Evolutionary conservation across 805 yeast species (phyloP).

Genomic region (Myxozyma neglecta): DNA sequence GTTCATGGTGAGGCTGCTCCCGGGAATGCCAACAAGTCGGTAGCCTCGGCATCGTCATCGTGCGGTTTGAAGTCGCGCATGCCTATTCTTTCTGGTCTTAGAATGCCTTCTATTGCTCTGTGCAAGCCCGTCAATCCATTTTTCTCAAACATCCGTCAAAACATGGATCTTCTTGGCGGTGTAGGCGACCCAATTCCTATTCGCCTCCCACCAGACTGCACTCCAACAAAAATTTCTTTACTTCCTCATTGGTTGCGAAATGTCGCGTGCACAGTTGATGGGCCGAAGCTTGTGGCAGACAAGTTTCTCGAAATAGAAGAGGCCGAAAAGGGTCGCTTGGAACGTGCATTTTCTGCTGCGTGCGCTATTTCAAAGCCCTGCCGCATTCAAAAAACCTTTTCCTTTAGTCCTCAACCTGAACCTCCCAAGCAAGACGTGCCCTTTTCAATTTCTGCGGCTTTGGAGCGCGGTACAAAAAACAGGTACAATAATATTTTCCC

Average conservation of each 20-base stretch:
- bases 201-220: slow-evolving; percentile 31
- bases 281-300: slow-evolving; percentile 47
- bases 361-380: slow-evolving; percentile 6
- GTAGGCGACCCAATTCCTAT: slow-evolving; percentile 37
- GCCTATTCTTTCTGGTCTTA: slow-evolving; percentile 37
- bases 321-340: slow-evolving; percentile 66
- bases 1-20: not conserved
- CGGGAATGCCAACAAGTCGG: not conserved
- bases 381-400: not conserved
- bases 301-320: slow-evolving; percentile 67
- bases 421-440: not conserved
- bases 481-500: slow-evolving; percentile 88
- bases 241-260: slow-evolving; percentile 59
- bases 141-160: slow-evolving; percentile 36
- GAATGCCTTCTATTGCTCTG: slow-evolving; percentile 31
- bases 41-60: not conserved
- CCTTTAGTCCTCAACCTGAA: not conserved
- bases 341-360: slow-evolving; percentile 42
- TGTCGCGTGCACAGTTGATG: slow-evolving; percentile 42
- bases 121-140: slow-evolving; percentile 36
- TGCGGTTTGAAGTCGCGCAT: slow-evolving; percentile 3
- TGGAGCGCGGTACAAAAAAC: slow-evolving; percentile 78
- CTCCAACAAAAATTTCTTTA: slow-evolving; percentile 17
- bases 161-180: slow-evolving; percentile 35
- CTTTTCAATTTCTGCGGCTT: slow-evolving; percentile 51